Evolutionary conservation across 306 rosid species (phyloP).

Genomic region (Pyrus pyrifolia): DNA sequence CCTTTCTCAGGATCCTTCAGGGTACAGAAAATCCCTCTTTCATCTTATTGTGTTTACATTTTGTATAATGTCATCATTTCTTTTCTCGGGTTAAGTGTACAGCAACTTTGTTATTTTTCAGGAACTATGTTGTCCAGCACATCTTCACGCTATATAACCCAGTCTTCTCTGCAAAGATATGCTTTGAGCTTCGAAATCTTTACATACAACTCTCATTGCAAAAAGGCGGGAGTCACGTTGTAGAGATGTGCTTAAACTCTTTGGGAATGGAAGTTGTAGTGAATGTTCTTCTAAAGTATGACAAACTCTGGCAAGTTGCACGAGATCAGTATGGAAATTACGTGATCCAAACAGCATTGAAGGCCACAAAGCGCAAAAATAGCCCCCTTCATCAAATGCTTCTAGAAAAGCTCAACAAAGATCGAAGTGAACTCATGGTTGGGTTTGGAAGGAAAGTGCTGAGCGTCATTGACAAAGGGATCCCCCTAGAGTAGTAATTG

Average conservation of each 20-base stretch:
- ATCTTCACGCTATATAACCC: conserved; percentile 16
- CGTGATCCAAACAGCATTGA: conserved; percentile 11
- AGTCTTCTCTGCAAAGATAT: not conserved
- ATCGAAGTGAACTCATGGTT: not conserved
- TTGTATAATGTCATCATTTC: not conserved
- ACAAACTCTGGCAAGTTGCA: conserved; percentile 6
- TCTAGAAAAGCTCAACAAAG: not conserved
- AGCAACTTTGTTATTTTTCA: not conserved
- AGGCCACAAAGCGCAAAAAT: not conserved
- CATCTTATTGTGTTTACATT: not conserved
- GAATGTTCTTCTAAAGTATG: not conserved
- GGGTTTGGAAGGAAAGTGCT: conserved; percentile 7
- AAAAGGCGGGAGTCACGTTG: conserved; percentile 21
- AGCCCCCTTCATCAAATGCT: not conserved
- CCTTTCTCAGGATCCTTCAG: conserved; percentile 22
- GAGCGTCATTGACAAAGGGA: not conserved
- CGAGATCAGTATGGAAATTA: conserved; percentile 14
- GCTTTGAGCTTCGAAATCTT: not conserved
- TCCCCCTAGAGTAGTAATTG: not conserved
- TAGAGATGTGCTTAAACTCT: conserved; percentile 19
- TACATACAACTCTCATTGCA: not conserved
- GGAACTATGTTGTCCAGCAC: conserved; percentile 27
- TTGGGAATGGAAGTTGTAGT: not conserved
- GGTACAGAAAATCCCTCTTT: conserved; percentile 1
- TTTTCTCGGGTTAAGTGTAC: not conserved